A percentile compares a stretch with the other conserved stretches of the same genome.
These are phyloP conservation scores for Saccharomycopsis synnaedendra DNA, from an alignment of 805 yeast species.

Conservation along the genomic window DNA sequence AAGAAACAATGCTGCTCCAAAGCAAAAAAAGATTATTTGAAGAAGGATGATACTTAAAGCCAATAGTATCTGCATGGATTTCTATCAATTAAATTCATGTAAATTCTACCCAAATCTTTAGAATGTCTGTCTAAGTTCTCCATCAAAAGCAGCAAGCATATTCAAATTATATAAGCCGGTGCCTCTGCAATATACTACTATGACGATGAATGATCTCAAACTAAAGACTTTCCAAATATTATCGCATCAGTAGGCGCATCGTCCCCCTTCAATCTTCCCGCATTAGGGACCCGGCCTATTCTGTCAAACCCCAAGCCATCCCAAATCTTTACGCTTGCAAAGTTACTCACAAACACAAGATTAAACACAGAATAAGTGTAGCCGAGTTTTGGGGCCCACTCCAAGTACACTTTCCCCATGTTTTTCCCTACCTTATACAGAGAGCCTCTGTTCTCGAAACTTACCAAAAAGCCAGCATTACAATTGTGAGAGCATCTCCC, in stretches of 20 bases:
- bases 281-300: slow-evolving; percentile 66
- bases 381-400: slow-evolving; percentile 70
- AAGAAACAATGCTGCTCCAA: too few relatives aligned
- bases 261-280: slow-evolving; percentile 57
- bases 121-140: too few relatives aligned
- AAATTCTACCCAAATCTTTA: too few relatives aligned
- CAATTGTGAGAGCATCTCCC: slow-evolving; percentile 83
- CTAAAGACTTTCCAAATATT: slow-evolving; percentile 58
- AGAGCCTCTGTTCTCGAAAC: slow-evolving; percentile 44
- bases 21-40: too few relatives aligned
- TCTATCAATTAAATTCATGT: too few relatives aligned
- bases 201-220: not conserved
- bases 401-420: slow-evolving; percentile 57
- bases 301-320: slow-evolving; percentile 71
- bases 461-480: slow-evolving; percentile 79
- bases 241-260: slow-evolving; percentile 62
- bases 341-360: slow-evolving; percentile 72
- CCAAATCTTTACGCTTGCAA: slow-evolving; percentile 72
- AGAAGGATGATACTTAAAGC: too few relatives aligned
- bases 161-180: too few relatives aligned
- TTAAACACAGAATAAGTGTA: slow-evolving; percentile 79
- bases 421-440: slow-evolving; percentile 47
- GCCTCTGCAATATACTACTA: too few relatives aligned
- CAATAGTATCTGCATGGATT: too few relatives aligned
- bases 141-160: too few relatives aligned